Conservation (phyloP, 2,329 filamentous ascomycete species). For the Fusarium duplospermum region DNA sequence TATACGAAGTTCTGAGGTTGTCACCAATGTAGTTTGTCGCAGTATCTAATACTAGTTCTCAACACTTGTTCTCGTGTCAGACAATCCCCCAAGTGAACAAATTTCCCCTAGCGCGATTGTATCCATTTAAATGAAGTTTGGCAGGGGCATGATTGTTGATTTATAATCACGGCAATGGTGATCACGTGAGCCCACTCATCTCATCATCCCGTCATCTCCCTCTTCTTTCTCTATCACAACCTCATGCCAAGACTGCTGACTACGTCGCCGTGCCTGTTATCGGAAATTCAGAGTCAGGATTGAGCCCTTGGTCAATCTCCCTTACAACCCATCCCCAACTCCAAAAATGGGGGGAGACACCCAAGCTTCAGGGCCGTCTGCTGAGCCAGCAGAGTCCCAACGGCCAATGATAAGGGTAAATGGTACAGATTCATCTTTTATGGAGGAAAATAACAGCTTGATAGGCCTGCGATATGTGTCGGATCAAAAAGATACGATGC, state of each 20-base stretch:
- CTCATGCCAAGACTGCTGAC: not conserved
- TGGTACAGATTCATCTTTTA: no score
- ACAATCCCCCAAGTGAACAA: no score
- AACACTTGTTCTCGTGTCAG: not conserved
- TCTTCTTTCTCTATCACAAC: not conserved
- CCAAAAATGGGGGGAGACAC: not conserved
- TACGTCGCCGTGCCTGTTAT: not conserved
- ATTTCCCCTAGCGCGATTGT: not conserved
- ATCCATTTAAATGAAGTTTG: not conserved
- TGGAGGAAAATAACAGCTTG: not conserved
- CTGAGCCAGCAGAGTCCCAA: not conserved
- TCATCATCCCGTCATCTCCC: not conserved
- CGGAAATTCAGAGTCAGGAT: not conserved
- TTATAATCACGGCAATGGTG: not conserved
- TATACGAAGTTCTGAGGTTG: conserved; percentile 49
- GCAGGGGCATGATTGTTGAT: not conserved
- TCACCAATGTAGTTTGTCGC: not conserved
- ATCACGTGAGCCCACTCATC: not conserved
- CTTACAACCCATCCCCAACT: not conserved
- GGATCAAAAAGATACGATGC: conserved; percentile 48
- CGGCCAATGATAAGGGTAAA: not conserved
- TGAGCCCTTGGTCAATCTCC: not conserved
- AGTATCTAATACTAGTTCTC: not conserved
- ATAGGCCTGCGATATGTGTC: conserved; percentile 45
- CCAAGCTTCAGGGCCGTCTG: not conserved